Base-by-base conservation (phyloP, 1,139 yeast species). In the Kodamaea sp. region DNA sequence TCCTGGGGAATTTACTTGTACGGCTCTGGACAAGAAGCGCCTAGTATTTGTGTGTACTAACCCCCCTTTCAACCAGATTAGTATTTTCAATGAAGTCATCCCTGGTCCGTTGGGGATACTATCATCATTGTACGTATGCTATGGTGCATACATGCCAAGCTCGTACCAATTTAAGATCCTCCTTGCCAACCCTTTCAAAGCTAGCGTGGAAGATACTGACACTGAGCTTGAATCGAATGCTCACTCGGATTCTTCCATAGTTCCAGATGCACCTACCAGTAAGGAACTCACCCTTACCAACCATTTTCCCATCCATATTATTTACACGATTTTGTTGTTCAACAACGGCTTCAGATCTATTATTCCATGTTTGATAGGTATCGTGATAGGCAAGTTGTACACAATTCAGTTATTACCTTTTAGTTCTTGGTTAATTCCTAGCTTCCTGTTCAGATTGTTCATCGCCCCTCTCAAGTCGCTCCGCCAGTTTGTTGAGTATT, bases 51-150 rank as follows among this genome's bases (percentile, higher is more conserved):
- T 33, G 8, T 15, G 28, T 18, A n/a, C 13, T 9, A 30, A 16
- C 24, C 12, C 23, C 25, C 15, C 25, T 22, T 29, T 33, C 7
- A 64, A 58, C 35, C 48, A 46, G 19, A 50, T 53, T 5, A 62
- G 72, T 2, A 30, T 66, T 1, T 61, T 68, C 43, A 70, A 70
- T 44, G 53, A 59, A 25, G 61, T 64, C 11, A 44, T 52, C 1
- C 66, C 87, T 0, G 94, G 94, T 0, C 88, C 90, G 2, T 64
- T 81, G 23, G 81, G 83, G 0, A 49, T 83, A 1, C 30, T 83
- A 7, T 76, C 83, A 35, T 79, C 84, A 2, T 55, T 83, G 24
- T 64, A 82, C 38, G 73, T 78, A 14, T 74, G 81, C 35, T 80
- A 76, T 53, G 75, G 76, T 26, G 61, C 66, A 10, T 62, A 65